Evolutionary conservation across 108 stramenopile genomes (phyloP), one percentile per base, ranked within the genome.

Genomic region (Pseudonitzschia multiseries): DNA sequence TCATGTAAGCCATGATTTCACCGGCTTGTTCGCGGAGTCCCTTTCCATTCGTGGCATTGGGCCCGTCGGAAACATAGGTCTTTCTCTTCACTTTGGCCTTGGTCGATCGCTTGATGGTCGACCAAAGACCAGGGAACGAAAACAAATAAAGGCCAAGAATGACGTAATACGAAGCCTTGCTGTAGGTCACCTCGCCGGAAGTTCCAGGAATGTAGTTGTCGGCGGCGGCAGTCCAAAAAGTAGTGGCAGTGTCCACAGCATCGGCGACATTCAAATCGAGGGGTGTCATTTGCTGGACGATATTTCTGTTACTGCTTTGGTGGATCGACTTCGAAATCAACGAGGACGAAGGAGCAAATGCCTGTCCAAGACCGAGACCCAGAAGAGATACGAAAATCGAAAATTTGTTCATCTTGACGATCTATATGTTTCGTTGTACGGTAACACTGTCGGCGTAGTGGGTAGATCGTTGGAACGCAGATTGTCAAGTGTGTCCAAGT

Each of bases 1-100:
- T 94, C 89, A 97, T 93, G 80, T 97, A 96, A n/a, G 96, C 96
- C 96, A 96, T 96, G 60, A 96, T 93, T 76, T 96, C 96, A 63
- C 92, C 93, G 53, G 96, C 93, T 69, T 93, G 89, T 65, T 90
- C 86, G n/a, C 92, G 73, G 54, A 90, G 69, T 33, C 80, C 70
- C 69, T 87, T 88, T 32, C 73, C 70, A 12, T 79, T 65, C 4
- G n/a, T 9, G 2, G 60, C 76, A 0, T 75, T 79, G 69, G 86
- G 84, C 24, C 89, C 89, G 9, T 76, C 62, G 50, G 29, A 57
- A 29, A 93, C 87, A 82, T 84, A 96, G 42, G 87, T 93, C 79
- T 90, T 96, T 67, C 87, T 77, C 82, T 95, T 96, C 28, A 92
- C 81, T 64, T 96, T 93, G 69, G 92, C 90, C 70, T 81, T 94